Evolutionary conservation across 768 basidiomycete genomes (phyloP), one percentile per base, ranked within the genome.

Genomic region (Panellus pusillus): DNA sequence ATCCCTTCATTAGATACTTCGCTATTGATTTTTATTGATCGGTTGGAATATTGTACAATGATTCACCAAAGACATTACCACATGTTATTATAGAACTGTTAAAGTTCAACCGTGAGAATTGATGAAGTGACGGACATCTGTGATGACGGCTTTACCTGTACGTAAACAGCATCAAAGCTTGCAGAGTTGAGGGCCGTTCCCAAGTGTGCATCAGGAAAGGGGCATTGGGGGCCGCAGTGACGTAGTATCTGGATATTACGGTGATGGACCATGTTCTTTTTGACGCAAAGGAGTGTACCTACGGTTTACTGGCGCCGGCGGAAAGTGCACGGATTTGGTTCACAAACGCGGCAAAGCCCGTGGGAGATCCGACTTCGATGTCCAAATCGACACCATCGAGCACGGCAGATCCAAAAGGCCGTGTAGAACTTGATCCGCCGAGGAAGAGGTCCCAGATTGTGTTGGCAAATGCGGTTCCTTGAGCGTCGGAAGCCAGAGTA

Each of bases 371-470:
- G 18, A 80, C 77, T 67, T 87, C 86, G 50, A 87, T 82, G 63
- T 86, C 86, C 27, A 87, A 64, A 64, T 87, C 86, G 47, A 86
- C 61, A 35, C 76, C 85, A 52, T 86, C 86, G 35, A 87, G 74
- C 11, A 86, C 79, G 1, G 83, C 86, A 45, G 67, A 56, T 12
- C 85, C 86, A 61, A 87, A 87, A 0, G 86, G 86, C 47, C 86
- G 71, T 4, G 75, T 82, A 18, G 65, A 65, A 53, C 79, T 81
- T 1, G 72, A 73, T 15, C 86, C 86, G 9, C 83, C 86, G 17
- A 88, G 72, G 72, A 87, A 86, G n/a, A 81, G 59, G 65, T 84
- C 75, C 86, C 86, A 88, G 39, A 87, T 74, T 1, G 77, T 79
- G 43, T 80, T 71, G 0, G 81, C 84, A 60, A 84, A 87, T 6